Percentiles rank a stretch among this genome's conserved stretches.
These are phyloP conservation scores for Dioscorea zingiberensis DNA, from an alignment of 106 monocot genomes.

Conservation along the genomic window DNA sequence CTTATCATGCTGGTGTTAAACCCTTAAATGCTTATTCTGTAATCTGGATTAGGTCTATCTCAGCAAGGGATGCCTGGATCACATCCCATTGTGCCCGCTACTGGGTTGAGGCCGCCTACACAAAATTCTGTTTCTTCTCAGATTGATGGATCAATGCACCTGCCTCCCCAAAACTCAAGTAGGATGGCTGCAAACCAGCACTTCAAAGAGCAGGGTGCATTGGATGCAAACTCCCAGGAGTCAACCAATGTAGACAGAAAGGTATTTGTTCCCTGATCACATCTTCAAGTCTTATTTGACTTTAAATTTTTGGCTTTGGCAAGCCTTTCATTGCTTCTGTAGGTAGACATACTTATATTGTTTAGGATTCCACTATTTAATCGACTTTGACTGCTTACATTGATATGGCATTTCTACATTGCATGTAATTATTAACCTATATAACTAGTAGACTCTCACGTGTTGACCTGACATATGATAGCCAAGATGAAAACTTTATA, in stretches of 20 bases:
- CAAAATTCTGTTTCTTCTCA: constrained; percentile 41
- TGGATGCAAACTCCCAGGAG: constrained; percentile 30
- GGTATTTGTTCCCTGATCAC: constrained; percentile 16
- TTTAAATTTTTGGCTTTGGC: neutral
- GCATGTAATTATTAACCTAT: too few species aligned
- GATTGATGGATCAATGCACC: constrained; percentile 15
- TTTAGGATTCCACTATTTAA: too few species aligned
- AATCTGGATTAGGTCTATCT: constrained; percentile 29
- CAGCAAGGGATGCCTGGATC: constrained; percentile 45
- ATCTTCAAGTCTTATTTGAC: too few species aligned
- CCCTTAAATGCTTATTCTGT: constrained; percentile 4
- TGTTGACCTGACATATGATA: too few species aligned
- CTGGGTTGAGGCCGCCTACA: constrained; percentile 45
- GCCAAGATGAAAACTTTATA: too few species aligned
- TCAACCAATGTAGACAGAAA: constrained; percentile 41
- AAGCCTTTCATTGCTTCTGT: neutral
- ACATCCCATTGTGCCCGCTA: constrained; percentile 26
- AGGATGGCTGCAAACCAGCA: constrained; percentile 34
- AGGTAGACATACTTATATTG: too few species aligned
- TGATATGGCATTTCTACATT: too few species aligned
- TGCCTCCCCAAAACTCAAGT: constrained; percentile 38
- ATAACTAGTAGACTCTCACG: too few species aligned
- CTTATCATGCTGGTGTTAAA: neutral
- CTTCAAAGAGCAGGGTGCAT: constrained; percentile 30
- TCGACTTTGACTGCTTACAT: too few species aligned